A percentile compares a stretch with the other conserved stretches of the same genome.
These are phyloP conservation scores for Blastocystis sp. DNA, from an alignment of 352 stramenopile species.

Conservation along the genomic window DNA sequence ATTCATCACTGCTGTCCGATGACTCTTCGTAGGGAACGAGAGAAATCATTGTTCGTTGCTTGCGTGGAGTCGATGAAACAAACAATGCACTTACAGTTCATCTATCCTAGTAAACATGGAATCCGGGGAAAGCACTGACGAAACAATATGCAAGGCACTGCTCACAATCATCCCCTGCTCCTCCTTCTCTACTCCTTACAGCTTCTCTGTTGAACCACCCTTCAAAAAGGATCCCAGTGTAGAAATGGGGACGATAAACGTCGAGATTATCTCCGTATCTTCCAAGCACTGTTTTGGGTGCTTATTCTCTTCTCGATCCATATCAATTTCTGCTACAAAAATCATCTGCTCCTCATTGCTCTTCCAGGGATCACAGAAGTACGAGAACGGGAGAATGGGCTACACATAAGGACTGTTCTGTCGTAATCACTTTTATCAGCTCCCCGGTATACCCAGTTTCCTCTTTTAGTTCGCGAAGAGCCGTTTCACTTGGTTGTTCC, in stretches of 20 bases:
- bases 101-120: not conserved
- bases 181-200: not conserved
- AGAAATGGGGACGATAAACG: slow-evolving; percentile 40
- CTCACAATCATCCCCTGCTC: slow-evolving; percentile 11
- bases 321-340: slow-evolving; percentile 36
- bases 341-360: slow-evolving; percentile 54
- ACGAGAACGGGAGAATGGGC: not conserved
- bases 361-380: slow-evolving; percentile 56
- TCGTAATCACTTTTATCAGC: not conserved
- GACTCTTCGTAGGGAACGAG: slow-evolving; percentile 46
- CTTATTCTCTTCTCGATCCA: slow-evolving; percentile 36
- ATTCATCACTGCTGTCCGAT: slow-evolving; percentile 8
- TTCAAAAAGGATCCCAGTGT: not conserved
- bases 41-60: slow-evolving; percentile 10
- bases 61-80: not conserved
- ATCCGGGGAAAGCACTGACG: not conserved
- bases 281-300: slow-evolving; percentile 32
- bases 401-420: not conserved
- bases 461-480: slow-evolving; percentile 45
- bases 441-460: slow-evolving; percentile 51
- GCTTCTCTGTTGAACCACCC: not conserved
- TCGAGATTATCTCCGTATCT: slow-evolving; percentile 22
- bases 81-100: not conserved
- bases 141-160: not conserved
- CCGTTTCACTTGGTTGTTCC: not conserved